Percentiles rank a stretch among this genome's conserved stretches.
These are phyloP conservation scores for Fusarium sp. DNA, from an alignment of 2,329 filamentous ascomycete species.

Conservation along the genomic window DNA sequence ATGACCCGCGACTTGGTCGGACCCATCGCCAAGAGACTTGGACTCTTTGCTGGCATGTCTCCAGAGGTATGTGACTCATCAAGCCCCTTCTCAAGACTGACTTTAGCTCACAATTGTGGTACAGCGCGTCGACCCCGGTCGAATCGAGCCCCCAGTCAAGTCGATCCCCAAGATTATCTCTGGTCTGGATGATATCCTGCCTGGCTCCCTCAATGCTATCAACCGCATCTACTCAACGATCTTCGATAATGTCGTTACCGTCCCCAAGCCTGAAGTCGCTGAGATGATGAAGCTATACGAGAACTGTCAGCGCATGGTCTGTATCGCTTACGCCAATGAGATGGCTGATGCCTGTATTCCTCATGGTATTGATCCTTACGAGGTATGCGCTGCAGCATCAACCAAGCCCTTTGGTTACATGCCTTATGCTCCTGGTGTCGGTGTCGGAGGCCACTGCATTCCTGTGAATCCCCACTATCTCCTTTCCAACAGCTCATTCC, in stretches of 20 bases:
- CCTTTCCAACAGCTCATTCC: neutral
- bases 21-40: neutral
- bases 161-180: slow-evolving; percentile 6
- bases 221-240: neutral
- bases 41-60: slow-evolving; percentile 7
- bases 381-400: slow-evolving; percentile 1
- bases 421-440: neutral
- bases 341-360: slow-evolving; percentile 3
- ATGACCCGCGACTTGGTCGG: slow-evolving; percentile 1
- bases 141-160: neutral
- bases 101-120: neutral
- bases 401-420: slow-evolving; percentile 7
- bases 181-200: slow-evolving; percentile 1
- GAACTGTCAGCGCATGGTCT: slow-evolving; percentile 6
- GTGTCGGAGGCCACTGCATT: neutral
- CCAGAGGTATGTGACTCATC: neutral
- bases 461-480: slow-evolving; percentile 4
- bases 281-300: slow-evolving; percentile 10
- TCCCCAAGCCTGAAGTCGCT: neutral
- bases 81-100: fast-evolving
- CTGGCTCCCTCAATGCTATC: neutral
- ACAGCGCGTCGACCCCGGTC: slow-evolving; percentile 5
- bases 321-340: slow-evolving; percentile 4
- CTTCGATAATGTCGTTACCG: neutral
- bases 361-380: neutral